Evolutionary conservation across 768 basidiomycete species (phyloP).

Genomic region (Chalciporus chontae): DNA sequence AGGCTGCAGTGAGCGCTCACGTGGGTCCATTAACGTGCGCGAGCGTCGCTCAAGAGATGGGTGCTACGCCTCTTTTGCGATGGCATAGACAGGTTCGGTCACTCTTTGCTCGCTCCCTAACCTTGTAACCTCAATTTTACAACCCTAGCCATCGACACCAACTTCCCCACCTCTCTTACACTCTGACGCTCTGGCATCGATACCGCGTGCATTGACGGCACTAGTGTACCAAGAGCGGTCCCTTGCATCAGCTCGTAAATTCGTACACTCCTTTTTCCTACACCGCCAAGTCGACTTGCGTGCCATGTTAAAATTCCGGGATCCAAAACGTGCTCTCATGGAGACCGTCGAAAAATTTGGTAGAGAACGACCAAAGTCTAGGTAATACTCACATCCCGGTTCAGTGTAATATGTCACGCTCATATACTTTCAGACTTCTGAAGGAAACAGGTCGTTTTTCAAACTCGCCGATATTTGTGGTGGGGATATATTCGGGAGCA

Average conservation of each 20-base stretch:
- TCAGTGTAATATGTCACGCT: background rate
- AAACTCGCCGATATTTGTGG: slow-evolving; percentile 89
- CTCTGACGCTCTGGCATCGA: slow-evolving; percentile 84
- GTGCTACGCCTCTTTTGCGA: slow-evolving; percentile 69
- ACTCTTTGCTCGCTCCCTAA: background rate
- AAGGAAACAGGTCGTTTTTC: slow-evolving; percentile 92
- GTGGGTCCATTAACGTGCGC: slow-evolving; percentile 85
- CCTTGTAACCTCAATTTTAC: slow-evolving; percentile 1
- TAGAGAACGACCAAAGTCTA: slow-evolving; percentile 62
- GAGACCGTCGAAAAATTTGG: slow-evolving; percentile 70
- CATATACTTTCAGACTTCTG: slow-evolving; percentile 47
- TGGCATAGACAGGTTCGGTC: slow-evolving; percentile 72
- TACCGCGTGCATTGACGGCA: slow-evolving; percentile 83
- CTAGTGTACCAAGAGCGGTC: slow-evolving; percentile 87
- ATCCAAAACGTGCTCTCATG: slow-evolving; percentile 75
- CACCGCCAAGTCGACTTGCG: slow-evolving; percentile 79
- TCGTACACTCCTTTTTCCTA: slow-evolving; percentile 88
- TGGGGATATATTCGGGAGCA: slow-evolving; percentile 84
- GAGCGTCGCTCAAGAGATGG: slow-evolving; percentile 82
- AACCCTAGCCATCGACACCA: slow-evolving; percentile 44
- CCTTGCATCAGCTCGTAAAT: slow-evolving; percentile 79
- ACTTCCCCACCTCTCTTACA: slow-evolving; percentile 56
- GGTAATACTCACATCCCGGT: slow-evolving; percentile 38
- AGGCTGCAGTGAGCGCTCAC: slow-evolving; percentile 88
- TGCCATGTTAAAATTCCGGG: slow-evolving; percentile 72